These are phyloP conservation scores for Vigna trinervia DNA, from an alignment of 306 rosid species.

Conservation along the genomic window DNA sequence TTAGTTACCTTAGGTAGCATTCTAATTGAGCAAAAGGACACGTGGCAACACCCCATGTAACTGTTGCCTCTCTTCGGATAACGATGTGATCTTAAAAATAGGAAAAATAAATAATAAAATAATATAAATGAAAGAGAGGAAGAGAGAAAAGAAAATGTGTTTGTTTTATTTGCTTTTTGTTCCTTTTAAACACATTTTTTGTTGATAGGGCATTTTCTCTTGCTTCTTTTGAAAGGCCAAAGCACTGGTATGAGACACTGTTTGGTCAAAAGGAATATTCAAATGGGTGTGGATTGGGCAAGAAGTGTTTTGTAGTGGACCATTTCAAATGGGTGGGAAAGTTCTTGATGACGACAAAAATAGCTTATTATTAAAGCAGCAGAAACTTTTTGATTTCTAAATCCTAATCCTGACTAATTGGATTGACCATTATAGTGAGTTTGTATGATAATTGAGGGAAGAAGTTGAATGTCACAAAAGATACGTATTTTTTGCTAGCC, in stretches of 20 bases:
- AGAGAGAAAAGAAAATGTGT: slow-evolving; percentile 18
- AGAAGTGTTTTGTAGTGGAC: slow-evolving; percentile 38
- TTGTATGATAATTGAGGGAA: slow-evolving; percentile 30
- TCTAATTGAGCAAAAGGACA: slow-evolving; percentile 30
- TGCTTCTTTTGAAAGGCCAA: slow-evolving; percentile 37
- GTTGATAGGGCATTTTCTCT: slow-evolving; percentile 35
- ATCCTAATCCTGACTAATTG: slow-evolving; percentile 27
- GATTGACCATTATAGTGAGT: slow-evolving; percentile 41
- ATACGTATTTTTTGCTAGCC: slow-evolving; percentile 33
- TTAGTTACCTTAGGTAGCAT: slow-evolving; percentile 14
- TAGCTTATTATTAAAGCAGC: slow-evolving; percentile 36
- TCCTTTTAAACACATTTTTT: neutral
- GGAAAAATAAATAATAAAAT: neutral
- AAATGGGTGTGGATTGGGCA: slow-evolving; percentile 53
- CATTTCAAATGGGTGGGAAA: slow-evolving; percentile 41
- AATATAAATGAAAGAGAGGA: neutral
- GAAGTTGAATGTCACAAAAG: slow-evolving; percentile 43
- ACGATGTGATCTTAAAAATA: slow-evolving; percentile 41
- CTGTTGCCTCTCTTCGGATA: slow-evolving; percentile 24
- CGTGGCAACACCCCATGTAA: slow-evolving; percentile 52
- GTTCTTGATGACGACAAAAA: slow-evolving; percentile 34
- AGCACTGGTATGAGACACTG: slow-evolving; percentile 23
- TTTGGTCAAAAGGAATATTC: slow-evolving; percentile 63
- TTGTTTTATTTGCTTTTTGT: slow-evolving; percentile 1
- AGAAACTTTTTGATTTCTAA: slow-evolving; percentile 9